A percentile compares a stretch with the other conserved stretches of the same genome.
phyloP scores from a whole-genome alignment of 805 yeast species.

The Wickerhamomyces pijperi region DNA sequence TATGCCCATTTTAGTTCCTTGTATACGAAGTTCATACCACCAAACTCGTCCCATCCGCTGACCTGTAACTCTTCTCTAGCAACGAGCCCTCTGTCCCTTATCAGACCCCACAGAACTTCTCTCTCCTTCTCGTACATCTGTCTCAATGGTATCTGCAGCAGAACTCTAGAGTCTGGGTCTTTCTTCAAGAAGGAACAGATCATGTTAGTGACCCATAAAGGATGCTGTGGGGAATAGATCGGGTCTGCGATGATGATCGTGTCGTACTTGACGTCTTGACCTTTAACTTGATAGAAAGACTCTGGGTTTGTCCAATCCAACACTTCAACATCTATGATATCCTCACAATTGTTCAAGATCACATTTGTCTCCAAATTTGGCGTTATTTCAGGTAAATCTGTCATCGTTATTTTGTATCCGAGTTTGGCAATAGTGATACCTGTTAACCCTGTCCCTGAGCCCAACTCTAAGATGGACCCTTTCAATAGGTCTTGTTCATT shows the following conservation, averaged over 20 bases:
- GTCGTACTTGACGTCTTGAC: slow-evolving; percentile 27
- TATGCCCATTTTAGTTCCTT: slow-evolving; percentile 20
- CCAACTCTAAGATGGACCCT: slow-evolving; percentile 53
- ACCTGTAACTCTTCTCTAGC: slow-evolving; percentile 23
- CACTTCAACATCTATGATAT: slow-evolving; percentile 28
- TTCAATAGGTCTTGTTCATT: slow-evolving; percentile 13
- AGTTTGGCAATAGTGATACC: slow-evolving; percentile 59
- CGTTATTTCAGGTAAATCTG: slow-evolving; percentile 74
- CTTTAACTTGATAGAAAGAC: slow-evolving; percentile 22
- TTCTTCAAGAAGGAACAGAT: slow-evolving; percentile 33
- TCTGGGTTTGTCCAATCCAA: slow-evolving; percentile 73
- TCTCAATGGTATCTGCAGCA: slow-evolving; percentile 72
- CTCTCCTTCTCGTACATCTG: slow-evolving; percentile 57
- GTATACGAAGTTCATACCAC: slow-evolving; percentile 46
- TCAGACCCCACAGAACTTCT: slow-evolving; percentile 41
- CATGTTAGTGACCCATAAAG: slow-evolving; percentile 57
- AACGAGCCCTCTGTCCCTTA: slow-evolving; percentile 24
- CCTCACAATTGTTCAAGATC: slow-evolving; percentile 31
- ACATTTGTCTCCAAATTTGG: slow-evolving; percentile 56
- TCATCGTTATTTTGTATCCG: slow-evolving; percentile 35
- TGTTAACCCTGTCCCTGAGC: slow-evolving; percentile 89
- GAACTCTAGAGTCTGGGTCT: slow-evolving; percentile 29
- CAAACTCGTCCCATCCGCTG: slow-evolving; percentile 79
- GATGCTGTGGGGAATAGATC: slow-evolving; percentile 75
- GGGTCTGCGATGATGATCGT: slow-evolving; percentile 79